Percentiles rank a stretch among this genome's conserved stretches.
Conservation (phyloP, 78 protist genomes). For the Pelomyxa schiedti region DNA sequence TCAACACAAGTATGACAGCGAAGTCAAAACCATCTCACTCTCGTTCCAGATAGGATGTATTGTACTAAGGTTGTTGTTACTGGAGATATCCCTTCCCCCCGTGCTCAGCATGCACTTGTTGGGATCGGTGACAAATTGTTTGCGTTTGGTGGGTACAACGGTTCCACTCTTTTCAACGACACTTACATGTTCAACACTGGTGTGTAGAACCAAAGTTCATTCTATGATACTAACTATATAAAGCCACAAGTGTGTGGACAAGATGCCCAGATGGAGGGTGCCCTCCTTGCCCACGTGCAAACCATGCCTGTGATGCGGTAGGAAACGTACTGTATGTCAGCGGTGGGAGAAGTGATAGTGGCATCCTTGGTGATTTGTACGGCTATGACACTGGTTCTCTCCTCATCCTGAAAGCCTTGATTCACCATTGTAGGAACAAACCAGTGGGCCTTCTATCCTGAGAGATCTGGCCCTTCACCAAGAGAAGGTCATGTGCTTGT, state of each 20-base stretch:
- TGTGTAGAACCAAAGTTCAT: no score
- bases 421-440: no score
- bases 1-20: neutral
- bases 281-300: neutral
- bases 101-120: neutral
- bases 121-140: neutral
- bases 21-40: no score
- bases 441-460: neutral
- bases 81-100: neutral
- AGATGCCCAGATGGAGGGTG: no score
- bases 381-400: neutral
- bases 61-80: no score
- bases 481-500: neutral
- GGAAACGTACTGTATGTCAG: neutral
- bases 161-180: neutral
- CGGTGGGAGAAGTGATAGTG: neutral
- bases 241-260: no score
- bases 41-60: no score
- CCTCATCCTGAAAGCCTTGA: no score
- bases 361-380: neutral
- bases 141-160: neutral
- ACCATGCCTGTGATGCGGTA: neutral
- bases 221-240: no score
- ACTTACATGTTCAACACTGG: neutral
- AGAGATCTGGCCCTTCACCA: neutral